Evolutionary conservation across 2,329 filamentous ascomycete genomes (phyloP).

Genomic region (Aphanoascus verrucosus): DNA sequence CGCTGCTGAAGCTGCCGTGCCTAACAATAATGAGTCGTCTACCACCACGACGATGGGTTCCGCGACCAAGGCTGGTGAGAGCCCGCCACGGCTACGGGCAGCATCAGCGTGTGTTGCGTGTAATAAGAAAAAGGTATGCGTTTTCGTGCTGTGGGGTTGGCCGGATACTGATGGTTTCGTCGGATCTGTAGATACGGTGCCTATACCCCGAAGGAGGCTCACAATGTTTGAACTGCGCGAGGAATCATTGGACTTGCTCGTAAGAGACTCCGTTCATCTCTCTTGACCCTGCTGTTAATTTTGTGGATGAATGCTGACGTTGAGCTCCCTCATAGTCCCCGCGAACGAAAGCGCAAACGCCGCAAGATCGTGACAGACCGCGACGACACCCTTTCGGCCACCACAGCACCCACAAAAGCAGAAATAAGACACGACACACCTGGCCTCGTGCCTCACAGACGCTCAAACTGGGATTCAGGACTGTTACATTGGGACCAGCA

Average conservation of each 20-base stretch:
- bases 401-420: conserved; percentile 1
- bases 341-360: conserved; percentile 18
- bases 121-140: conserved; percentile 23
- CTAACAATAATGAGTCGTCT: background rate
- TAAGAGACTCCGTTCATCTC: conserved; percentile 11
- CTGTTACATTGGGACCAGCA: conserved; percentile 12
- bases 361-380: conserved; percentile 13
- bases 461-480: conserved; percentile 12
- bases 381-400: conserved; percentile 3
- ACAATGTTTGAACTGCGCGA: conserved; percentile 21
- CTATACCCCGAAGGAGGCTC: conserved; percentile 19
- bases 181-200: conserved; percentile 23
- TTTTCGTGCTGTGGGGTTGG: background rate
- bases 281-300: background rate
- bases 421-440: conserved; percentile 7
- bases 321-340: conserved; percentile 13
- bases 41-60: background rate
- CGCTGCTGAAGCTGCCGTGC: conserved; percentile 8
- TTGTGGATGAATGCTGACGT: background rate
- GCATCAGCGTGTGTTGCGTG: conserved; percentile 24
- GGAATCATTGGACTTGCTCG: conserved; percentile 24
- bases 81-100: conserved; percentile 22
- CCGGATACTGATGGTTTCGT: background rate
- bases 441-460: conserved; percentile 12
- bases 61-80: conserved; percentile 13